Base-by-base conservation (phyloP, 768 basidiomycete genomes). In the Psilocybe cyanescens region DNA sequence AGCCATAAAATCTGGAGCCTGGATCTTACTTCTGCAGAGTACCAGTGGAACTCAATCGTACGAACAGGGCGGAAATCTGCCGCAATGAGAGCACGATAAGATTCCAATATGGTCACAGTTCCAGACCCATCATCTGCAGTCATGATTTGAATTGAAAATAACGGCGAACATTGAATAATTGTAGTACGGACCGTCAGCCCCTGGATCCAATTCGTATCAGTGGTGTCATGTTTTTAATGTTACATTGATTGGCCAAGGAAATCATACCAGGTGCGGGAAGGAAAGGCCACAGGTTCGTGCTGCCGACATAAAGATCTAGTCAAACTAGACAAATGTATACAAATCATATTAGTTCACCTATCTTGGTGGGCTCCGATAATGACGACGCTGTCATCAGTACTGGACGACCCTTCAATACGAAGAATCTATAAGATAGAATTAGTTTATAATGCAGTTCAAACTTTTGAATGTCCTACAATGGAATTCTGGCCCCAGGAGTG, bases 401-500 rank as follows among this genome's bases (percentile, higher is more conserved):
- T 70, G 16, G 88, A 86, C 29, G 89, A 84, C 55, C 93, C 93
- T 69, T 88, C 86, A 70, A 95, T 90, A 69, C 84, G 83, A 51
- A 86, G 81, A 67, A 95, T 87, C 92, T 94, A 67, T 55, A 35
- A 11, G n/a, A 60, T 41, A 44, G 47, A 50, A 57, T 62, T 47
- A 35, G 66, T 62, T 19, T 47, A 46, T 5, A 45, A 35, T 52
- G 57, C 47, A 17, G 16, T 28, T 45, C 29, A 57, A n/a, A 57
- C 45, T 29, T 28, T 19, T 24, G 46, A 9, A 19, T 30, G 44
- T 72, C 86, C 61, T 70, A 90, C 88, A 62, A 93, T 86, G 55
- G 84, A 83, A 73, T 91, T 89, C 80, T 97, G 95, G 8, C 88
- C 89, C 95, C 94, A 95, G 2, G 85, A 75, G 72, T 95, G 94